Percentiles rank a stretch among this genome's conserved stretches.
These are phyloP conservation scores for Dentipellis fragilis DNA, from an alignment of 768 basidiomycete genomes.

Conservation along the genomic window DNA sequence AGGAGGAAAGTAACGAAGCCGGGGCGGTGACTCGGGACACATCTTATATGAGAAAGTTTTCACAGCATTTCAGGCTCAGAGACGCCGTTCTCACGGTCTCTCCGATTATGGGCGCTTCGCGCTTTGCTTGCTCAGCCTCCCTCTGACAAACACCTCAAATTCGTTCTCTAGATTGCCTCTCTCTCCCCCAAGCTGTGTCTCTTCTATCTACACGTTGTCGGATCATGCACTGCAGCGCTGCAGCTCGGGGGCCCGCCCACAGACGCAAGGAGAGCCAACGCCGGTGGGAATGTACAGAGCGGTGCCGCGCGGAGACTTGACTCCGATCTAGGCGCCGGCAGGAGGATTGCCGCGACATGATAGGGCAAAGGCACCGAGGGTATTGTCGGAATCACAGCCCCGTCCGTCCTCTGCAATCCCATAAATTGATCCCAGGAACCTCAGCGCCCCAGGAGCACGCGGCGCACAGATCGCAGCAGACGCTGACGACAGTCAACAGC, in stretches of 20 bases:
- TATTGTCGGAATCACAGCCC: too few species aligned
- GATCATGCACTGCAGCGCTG: background rate
- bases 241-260: background rate
- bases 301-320: background rate
- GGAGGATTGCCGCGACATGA: background rate
- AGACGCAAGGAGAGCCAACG: background rate
- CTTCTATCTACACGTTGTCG: background rate
- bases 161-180: background rate
- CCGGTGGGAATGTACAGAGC: background rate
- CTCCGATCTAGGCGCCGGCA: background rate
- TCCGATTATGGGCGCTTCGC: background rate
- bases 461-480: too few species aligned
- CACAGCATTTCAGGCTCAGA: slow-evolving; percentile 14
- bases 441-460: too few species aligned
- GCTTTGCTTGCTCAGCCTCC: background rate
- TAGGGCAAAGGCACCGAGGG: background rate
- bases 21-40: slow-evolving; percentile 6
- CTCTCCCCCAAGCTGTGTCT: background rate
- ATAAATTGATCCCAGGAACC: too few species aligned
- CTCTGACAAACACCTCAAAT: background rate
- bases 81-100: background rate
- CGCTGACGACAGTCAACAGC: too few species aligned
- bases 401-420: too few species aligned
- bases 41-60: slow-evolving; percentile 9
- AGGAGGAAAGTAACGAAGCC: slow-evolving; percentile 1